A percentile compares a stretch with the other conserved stretches of the same genome.
These are phyloP conservation scores for Tetrahymena borealis DNA, from an alignment of 73 alveolate species.

Conservation along the genomic window DNA sequence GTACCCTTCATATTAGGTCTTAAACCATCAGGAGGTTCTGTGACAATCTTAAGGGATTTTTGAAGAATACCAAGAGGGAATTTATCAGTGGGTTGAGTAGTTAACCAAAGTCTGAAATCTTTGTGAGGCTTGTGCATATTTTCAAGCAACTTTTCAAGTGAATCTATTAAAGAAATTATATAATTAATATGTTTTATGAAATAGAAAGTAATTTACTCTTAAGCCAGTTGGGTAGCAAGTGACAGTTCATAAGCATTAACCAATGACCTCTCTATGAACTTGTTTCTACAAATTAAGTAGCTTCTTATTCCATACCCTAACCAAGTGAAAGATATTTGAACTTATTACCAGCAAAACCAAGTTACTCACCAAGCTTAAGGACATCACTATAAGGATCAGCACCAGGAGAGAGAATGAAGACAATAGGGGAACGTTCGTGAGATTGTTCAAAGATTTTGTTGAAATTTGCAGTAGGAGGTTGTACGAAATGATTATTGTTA, in stretches of 20 bases:
- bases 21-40: slow-evolving; percentile 98
- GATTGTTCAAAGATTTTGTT: slow-evolving; percentile 95
- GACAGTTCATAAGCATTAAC: slow-evolving; percentile 96
- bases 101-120: slow-evolving; percentile 39
- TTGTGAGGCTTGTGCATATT: slow-evolving; percentile 68
- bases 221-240: slow-evolving; percentile 73
- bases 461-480: slow-evolving; percentile 76
- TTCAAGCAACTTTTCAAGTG: slow-evolving; percentile 86
- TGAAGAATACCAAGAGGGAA: slow-evolving; percentile 11
- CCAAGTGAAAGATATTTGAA: slow-evolving; percentile 94
- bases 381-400: slow-evolving; percentile 96
- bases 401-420: slow-evolving; percentile 97
- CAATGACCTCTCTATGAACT: slow-evolving; percentile 95
- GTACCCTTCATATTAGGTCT: slow-evolving; percentile 82
- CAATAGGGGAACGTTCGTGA: slow-evolving; percentile 92
- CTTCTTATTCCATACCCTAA: slow-evolving; percentile 93
- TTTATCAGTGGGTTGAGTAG: slow-evolving; percentile 3
- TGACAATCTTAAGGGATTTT: slow-evolving; percentile 74
- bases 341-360: slow-evolving; percentile 86
- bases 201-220: background rate
- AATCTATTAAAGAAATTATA: slow-evolving; percentile 54
- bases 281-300: slow-evolving; percentile 78
- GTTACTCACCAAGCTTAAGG: slow-evolving; percentile 92
- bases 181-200: background rate
- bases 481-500: slow-evolving; percentile 63